A percentile compares a stretch with the other conserved stretches of the same genome.
Evolutionary conservation across 768 basidiomycete species (phyloP).

Genomic region (Mycena rebaudengoi): DNA sequence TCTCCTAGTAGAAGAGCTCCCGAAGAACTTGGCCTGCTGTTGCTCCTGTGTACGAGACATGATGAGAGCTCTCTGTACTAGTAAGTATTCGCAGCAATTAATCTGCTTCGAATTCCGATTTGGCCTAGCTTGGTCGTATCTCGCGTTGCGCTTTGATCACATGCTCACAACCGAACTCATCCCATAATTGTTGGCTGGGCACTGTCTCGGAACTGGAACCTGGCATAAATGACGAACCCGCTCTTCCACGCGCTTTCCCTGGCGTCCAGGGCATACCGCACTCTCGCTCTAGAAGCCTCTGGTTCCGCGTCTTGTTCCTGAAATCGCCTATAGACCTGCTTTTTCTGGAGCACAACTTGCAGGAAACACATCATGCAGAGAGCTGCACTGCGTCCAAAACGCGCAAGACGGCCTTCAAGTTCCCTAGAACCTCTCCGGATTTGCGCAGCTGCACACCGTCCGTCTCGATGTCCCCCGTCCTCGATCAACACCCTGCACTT

Average conservation of each 20-base stretch:
- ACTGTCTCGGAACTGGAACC: too few species aligned
- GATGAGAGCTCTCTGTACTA: not conserved
- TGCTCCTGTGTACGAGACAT: too few species aligned
- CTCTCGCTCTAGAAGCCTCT: constrained; percentile 37
- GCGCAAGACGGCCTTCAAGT: not conserved
- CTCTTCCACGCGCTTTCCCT: constrained; percentile 39
- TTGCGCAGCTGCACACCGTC: constrained; percentile 33
- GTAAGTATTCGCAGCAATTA: not conserved
- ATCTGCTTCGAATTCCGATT: not conserved
- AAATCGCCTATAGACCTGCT: constrained; percentile 32
- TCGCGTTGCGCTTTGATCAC: too few species aligned
- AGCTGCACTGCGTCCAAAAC: constrained; percentile 42
- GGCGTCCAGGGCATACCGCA: constrained; percentile 39
- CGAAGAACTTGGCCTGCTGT: too few species aligned
- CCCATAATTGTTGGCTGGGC: too few species aligned
- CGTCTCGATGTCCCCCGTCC: constrained; percentile 4
- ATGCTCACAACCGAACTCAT: too few species aligned
- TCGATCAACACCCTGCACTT: constrained; percentile 12
- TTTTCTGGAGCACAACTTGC: constrained; percentile 33
- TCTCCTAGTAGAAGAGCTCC: too few species aligned
- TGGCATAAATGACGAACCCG: too few species aligned
- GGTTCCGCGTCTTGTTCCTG: constrained; percentile 44
- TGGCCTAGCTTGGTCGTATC: not conserved
- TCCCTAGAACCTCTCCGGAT: constrained; percentile 35
- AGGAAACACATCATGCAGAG: constrained; percentile 37